Evolutionary conservation across 2,329 filamentous ascomycete genomes (phyloP).

Genomic region (Penicillium hordei): DNA sequence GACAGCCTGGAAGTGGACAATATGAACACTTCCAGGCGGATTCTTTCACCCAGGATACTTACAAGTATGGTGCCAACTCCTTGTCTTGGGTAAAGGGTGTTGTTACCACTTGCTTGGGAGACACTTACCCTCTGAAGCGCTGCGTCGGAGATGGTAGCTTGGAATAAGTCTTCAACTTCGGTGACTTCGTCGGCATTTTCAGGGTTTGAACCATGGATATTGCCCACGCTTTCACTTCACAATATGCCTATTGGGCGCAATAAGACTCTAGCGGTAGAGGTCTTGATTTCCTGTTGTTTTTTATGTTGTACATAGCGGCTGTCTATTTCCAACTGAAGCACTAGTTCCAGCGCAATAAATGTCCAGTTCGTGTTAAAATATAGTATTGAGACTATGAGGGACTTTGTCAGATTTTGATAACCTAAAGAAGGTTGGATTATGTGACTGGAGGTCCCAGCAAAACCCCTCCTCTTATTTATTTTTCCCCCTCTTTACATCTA

Average conservation of each 20-base stretch:
- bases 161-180: background rate
- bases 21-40: background rate
- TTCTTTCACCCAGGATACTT: background rate
- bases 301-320: background rate
- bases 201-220: background rate
- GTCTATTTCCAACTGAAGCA: background rate
- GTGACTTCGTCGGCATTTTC: background rate
- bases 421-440: background rate
- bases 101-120: background rate
- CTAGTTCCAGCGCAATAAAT: background rate
- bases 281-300: background rate
- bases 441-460: too few species aligned
- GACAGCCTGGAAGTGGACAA: background rate
- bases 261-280: background rate
- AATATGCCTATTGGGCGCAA: background rate
- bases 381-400: background rate
- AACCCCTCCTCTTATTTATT: too few species aligned
- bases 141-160: background rate
- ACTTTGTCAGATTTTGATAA: background rate
- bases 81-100: background rate
- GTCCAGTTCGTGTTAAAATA: background rate
- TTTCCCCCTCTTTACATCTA: background rate
- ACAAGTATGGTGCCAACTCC: background rate
- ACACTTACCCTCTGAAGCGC: background rate
- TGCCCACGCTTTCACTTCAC: background rate